Conservation (phyloP, 148 eudicot genomes). For the Rhododendron griersonianum region DNA sequence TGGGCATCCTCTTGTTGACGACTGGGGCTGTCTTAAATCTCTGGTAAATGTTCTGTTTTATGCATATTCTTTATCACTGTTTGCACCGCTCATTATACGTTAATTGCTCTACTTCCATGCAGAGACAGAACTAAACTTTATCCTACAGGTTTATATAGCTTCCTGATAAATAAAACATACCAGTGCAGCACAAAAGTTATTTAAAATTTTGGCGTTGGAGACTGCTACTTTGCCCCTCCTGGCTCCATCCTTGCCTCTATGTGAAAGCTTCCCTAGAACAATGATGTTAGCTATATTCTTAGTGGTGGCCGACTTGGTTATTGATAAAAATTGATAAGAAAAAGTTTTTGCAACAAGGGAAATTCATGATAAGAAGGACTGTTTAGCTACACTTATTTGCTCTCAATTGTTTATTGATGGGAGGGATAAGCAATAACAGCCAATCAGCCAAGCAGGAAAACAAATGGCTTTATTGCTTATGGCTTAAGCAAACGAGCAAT, state of each 20-base stretch:
- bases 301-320: not conserved
- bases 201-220: not conserved
- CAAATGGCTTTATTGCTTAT: not conserved
- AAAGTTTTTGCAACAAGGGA: not conserved
- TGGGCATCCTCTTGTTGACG: constrained; percentile 87
- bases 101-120: not conserved
- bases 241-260: not conserved
- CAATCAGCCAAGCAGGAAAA: not conserved
- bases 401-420: not conserved
- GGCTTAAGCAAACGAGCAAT: not conserved
- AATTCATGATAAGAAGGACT: not conserved
- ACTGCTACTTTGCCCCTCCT: not conserved
- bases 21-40: constrained; percentile 81
- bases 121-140: not conserved
- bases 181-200: not conserved
- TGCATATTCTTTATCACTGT: not conserved
- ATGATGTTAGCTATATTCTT: not conserved
- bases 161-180: not conserved
- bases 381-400: not conserved
- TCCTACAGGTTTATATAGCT: not conserved
- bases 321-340: not conserved
- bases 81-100: not conserved
- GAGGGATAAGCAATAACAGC: not conserved
- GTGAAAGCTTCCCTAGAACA: not conserved
- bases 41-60: constrained; percentile 39